Evolutionary conservation across 441 rosid species (phyloP).

Genomic region (Capsella rubella): DNA sequence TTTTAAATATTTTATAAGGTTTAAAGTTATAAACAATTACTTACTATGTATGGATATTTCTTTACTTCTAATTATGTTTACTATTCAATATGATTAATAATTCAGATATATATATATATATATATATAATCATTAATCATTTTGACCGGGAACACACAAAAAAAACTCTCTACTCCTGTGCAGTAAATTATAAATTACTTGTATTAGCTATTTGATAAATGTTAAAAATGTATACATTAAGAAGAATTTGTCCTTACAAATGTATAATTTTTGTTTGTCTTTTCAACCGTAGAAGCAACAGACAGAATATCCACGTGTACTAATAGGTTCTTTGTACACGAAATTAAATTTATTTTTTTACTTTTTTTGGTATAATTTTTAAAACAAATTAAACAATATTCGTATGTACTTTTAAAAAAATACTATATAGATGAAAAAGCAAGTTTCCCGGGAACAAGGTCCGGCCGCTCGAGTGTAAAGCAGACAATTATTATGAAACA

Average conservation of each 20-base stretch:
- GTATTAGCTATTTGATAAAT: not conserved
- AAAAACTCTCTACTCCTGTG: too few species aligned
- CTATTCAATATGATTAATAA: not conserved
- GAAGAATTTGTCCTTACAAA: not conserved
- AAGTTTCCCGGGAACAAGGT: conserved; percentile 48
- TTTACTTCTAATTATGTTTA: not conserved
- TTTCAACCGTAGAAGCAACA: conserved; percentile 14
- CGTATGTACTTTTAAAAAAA: conserved; percentile 20
- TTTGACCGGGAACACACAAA: too few species aligned
- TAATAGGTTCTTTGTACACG: conserved; percentile 31
- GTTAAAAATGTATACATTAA: not conserved
- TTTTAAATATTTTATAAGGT: conserved; percentile 15
- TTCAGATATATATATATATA: too few species aligned
- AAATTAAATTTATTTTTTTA: conserved; percentile 17
- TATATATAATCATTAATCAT: too few species aligned
- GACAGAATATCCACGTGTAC: conserved; percentile 42
- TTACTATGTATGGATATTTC: not conserved
- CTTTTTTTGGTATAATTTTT: not conserved
- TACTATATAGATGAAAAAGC: conserved; percentile 33
- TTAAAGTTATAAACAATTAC: conserved; percentile 14
- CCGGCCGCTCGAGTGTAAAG: conserved; percentile 49
- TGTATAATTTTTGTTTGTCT: not conserved
- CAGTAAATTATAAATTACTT: not conserved
- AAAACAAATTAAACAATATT: conserved; percentile 19
- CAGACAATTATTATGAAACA: conserved; percentile 43